Evolutionary conservation across 2,329 filamentous ascomycete species (phyloP), one percentile per base, ranked within the genome.

Genomic region (Sporothrix brasiliensis): DNA sequence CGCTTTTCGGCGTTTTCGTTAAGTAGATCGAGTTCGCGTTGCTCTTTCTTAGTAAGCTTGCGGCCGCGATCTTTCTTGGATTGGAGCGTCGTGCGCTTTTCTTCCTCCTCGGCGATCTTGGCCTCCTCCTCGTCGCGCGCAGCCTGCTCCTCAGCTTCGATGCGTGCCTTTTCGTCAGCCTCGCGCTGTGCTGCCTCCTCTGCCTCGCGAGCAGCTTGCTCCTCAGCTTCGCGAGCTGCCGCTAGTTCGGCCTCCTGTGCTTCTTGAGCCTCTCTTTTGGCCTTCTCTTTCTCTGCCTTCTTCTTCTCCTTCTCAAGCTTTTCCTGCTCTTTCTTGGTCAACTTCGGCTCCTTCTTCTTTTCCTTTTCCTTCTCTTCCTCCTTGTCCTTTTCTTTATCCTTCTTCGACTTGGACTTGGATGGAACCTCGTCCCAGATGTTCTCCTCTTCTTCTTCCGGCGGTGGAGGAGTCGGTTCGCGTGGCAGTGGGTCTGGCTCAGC

Each of bases 251-350:
- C 76, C 49, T 79, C 76, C 41, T 71, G 72, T 4, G 70, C 76
- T 50, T 79, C 76, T 24, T 75, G 73, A 4, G 71, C 75, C 75
- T 84, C 82, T 50, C 77, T 78, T 75, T 82, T 82, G 41, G 79
- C 80, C 76, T 81, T 83, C 73, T 83, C 80, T 75, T 83, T 79
- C 75, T 76, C 78, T n/a, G 79, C 72, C 72, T 78, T 77, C 72
- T 76, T 76, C 74, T 78, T 78, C 58, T 78, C 76, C 69, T 80
- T 83, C 68, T 85, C 83, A 27, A 84, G 82, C 75, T 84, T 84
- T 74, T 83, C 82, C 21, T 83, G 80, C 74, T 86, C 84, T 72
- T 83, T 85, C 74, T 84, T 83, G 76, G 76, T 82, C 54, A 85
- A 77, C 75, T 83, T 85, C 10, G 79, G 78, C 68, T 81, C 80